Evolutionary conservation across 2,329 filamentous ascomycete genomes (phyloP).

Genomic region (Fusarium incarnatum): DNA sequence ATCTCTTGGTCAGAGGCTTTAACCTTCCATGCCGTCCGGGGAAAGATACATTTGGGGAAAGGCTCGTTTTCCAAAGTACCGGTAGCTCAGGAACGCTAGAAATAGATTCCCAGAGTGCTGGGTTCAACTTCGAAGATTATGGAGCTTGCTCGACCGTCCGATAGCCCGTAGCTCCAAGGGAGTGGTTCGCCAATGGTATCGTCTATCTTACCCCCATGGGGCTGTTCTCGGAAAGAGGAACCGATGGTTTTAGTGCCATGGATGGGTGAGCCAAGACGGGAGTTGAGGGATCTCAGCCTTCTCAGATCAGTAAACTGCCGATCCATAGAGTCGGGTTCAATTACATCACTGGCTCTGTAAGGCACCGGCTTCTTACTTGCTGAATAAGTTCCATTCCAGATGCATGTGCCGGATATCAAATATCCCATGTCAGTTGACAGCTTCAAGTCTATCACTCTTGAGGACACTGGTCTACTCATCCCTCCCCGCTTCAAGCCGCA

Average conservation of each 20-base stretch:
- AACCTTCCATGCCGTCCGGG: background rate
- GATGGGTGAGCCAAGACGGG: background rate
- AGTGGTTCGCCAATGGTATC: too few relatives aligned
- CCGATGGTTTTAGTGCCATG: background rate
- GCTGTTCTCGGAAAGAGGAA: background rate
- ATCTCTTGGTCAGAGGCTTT: background rate
- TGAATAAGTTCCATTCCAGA: background rate
- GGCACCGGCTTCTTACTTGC: background rate
- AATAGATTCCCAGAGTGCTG: background rate
- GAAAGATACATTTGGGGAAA: background rate
- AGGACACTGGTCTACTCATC: background rate
- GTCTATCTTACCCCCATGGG: too few relatives aligned
- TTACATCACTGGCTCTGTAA: background rate
- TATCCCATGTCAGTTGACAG: background rate
- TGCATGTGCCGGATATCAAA: background rate
- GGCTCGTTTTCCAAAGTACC: background rate
- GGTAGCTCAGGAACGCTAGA: background rate
- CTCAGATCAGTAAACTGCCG: background rate
- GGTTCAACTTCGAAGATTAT: too few relatives aligned
- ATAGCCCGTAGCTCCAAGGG: too few relatives aligned
- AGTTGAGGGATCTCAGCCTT: background rate
- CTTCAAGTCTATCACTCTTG: background rate
- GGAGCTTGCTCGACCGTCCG: too few relatives aligned
- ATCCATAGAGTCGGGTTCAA: background rate
- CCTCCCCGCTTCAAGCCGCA: background rate